Evolutionary conservation across 169 alveolate genomes (phyloP).

Genomic region (Eimeria falciformis): DNA sequence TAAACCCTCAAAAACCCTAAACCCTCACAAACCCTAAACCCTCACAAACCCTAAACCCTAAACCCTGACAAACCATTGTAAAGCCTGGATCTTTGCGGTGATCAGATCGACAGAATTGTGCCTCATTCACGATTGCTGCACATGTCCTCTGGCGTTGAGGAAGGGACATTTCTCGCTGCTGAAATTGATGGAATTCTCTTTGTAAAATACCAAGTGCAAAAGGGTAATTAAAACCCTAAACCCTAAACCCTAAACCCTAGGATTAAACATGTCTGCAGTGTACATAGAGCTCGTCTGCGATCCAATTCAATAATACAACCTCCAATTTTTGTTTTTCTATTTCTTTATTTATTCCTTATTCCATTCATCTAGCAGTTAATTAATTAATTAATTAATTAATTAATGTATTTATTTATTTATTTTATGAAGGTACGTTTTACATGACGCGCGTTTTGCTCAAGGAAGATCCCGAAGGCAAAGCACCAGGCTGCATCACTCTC

Average conservation of each 20-base stretch:
- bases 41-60: slow-evolving; percentile 6
- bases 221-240: background rate
- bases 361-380: too few relatives aligned
- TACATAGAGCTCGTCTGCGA: too few relatives aligned
- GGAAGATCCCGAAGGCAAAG: slow-evolving; percentile 37
- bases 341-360: too few relatives aligned
- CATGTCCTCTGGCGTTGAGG: background rate
- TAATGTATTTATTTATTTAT: too few relatives aligned
- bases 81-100: slow-evolving; percentile 19
- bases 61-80: too few relatives aligned
- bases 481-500: slow-evolving; percentile 41
- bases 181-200: slow-evolving; percentile 29
- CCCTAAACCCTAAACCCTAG: slow-evolving; percentile 56
- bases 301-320: too few relatives aligned
- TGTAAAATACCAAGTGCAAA: slow-evolving; percentile 9
- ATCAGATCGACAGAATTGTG: background rate
- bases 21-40: slow-evolving; percentile 50
- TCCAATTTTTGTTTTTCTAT: too few relatives aligned
- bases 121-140: slow-evolving; percentile 4
- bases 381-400: too few relatives aligned
- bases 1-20: slow-evolving; percentile 15
- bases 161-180: slow-evolving; percentile 8
- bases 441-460: slow-evolving; percentile 53
- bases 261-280: background rate
- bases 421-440: slow-evolving; percentile 57